Evolutionary conservation across 164 flowering plant genomes (phyloP).

Genomic region (Liriodendron chinense): DNA sequence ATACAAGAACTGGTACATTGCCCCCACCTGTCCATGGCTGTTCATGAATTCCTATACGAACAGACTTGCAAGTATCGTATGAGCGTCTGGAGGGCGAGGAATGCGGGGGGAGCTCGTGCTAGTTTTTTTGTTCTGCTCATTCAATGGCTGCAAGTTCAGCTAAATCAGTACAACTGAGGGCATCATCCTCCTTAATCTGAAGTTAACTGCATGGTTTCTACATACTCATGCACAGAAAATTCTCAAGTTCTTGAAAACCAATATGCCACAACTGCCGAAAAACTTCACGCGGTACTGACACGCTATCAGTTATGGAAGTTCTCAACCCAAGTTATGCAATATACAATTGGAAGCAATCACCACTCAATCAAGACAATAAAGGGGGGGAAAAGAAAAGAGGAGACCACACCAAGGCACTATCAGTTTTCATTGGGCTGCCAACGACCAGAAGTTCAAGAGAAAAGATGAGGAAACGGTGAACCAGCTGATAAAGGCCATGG

Average conservation of each 20-base stretch:
- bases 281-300: not conserved
- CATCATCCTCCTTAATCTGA: no score
- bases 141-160: not conserved
- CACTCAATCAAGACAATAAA: not conserved
- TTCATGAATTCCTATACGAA: no score
- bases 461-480: conserved; percentile 63
- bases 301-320: not conserved
- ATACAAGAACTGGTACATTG: no score
- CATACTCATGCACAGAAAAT: not conserved
- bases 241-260: not conserved
- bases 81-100: not conserved
- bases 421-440: conserved; percentile 44
- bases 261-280: not conserved
- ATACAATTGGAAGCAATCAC: not conserved
- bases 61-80: not conserved
- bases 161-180: no score
- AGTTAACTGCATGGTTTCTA: not conserved
- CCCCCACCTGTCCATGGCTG: no score
- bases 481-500: conserved; percentile 87
- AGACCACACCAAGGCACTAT: not conserved
- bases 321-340: not conserved
- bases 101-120: not conserved
- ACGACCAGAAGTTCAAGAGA: conserved; percentile 71
- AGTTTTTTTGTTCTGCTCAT: not conserved
- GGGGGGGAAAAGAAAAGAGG: not conserved